Base-by-base conservation (phyloP, 1,284 basidiomycete species). In the Porogramme epimiltina region DNA sequence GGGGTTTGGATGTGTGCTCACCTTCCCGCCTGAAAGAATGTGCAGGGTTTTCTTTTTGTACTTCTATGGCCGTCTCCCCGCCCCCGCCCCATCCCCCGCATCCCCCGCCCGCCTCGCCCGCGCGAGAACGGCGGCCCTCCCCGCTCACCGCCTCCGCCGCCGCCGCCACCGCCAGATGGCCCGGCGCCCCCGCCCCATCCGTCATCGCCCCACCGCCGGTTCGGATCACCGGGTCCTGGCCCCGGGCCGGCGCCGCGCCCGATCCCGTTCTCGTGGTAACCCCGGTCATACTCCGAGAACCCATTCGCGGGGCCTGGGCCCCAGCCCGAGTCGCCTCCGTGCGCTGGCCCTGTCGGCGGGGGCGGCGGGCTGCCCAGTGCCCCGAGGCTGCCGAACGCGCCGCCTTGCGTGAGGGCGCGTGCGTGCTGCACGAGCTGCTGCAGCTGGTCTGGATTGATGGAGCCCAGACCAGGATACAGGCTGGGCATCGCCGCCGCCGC, bases 1-100 rank as follows among this genome's bases (percentile, higher is more conserved):
- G n/a, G n/a, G n/a, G n/a, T 31, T 31, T 31, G 28, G 28, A 31
- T 31, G 28, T 42, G 77, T 80, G 85, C 89, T 91, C 83, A 85
- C 89, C 89, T 91, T 89, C 89, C 89, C 80, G 84, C 80, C 74
- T 82, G 82, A 81, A 85, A 91, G 78, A 90, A 91, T 79, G 77
- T 87, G 85, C 89, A 91, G 74, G 85, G 82, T 84, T 81, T 85
- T 83, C 85, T 80, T 82, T 85, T 89, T 80, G 75, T 87, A 75
- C 74, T 78, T 83, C 79, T 89, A 85, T 75, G 81, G 55, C 80
- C 83, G 56, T 76, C 77, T 39, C 77, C 74, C 33, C 71, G 69
- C 41, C 77, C 74, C 33, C 71, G 69, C 47, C 84, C 80, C 55
- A 41, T 83, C 82, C 51, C 81, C 71, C 42, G 46, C 43, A n/a